Base-by-base conservation (phyloP, 345 rosid species). In the Melastoma malabathricum region DNA sequence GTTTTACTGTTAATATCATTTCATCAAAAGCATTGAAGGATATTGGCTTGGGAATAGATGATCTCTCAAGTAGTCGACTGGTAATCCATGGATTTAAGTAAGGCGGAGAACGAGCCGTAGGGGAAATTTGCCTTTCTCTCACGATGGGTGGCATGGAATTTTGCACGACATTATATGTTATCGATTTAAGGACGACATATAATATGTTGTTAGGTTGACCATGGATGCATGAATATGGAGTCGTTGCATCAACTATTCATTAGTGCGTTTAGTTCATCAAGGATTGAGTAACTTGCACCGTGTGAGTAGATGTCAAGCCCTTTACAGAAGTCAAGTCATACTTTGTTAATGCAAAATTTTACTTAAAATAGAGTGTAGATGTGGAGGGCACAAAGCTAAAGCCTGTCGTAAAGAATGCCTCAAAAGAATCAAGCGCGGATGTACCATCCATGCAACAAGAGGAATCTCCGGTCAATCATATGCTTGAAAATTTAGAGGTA, bases 161-260 rank as follows among this genome's bases (percentile, higher is more conserved):
- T 10, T 4, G 18, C 9, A 10, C 9, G 20, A 10, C 23, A 13
- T 47, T 47, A 13, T 23, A 47, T 17, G 23, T 47, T 2, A 47
- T 47, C 4, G 50, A 47, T 1, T 5, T 22, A 10, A 17, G 9
- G 50, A 47, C 50, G 38, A 29, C 6, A 2, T 29, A 29, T 29
- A 29, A 29, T 29, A 29, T 29, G 38, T 10, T 29, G 5, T 13
- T 47, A 3, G 23, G 50, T 16, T 12, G 22, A 3, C 47, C 48
- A 1, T 58, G 61, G 61, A 34, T 58, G 4, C 61, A 58, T 34
- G 47, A 49, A 38, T 38, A 58, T 49, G 55, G 43, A 0, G 50
- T 58, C 0, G 50, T 58, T 3, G 38, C 55, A 2, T 49, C 55
- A 6, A 48, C 38, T 9, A 54, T 58, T 2, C 54, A 58, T 22